Evolutionary conservation across 345 rosid species (phyloP), one percentile per base, ranked within the genome.

Genomic region (Odontarrhena argentea): DNA sequence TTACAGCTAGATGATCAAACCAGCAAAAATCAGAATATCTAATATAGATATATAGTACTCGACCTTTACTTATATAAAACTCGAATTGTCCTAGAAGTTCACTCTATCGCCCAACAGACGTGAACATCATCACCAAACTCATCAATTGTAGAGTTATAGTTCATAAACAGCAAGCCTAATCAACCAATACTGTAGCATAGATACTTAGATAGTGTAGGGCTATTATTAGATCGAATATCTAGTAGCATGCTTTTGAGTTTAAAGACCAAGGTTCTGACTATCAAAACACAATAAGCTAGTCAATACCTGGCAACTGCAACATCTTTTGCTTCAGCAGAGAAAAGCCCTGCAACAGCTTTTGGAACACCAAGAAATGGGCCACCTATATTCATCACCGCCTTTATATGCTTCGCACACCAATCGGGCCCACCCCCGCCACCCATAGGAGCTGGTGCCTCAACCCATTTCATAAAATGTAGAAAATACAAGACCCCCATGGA

Each of bases 391-490:
- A 94, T 73, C 68, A 94, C 89, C 3, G 99, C 87, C 73, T 91
- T 94, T 58, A 94, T 89, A 86, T 94, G 78, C 80, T 87, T 94
- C 0, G 97, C 74, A 60, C 99, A 94, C 99, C 97, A 94, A 71
- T 81, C 88, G 9, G 91, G 81, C 47, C 96, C 99, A 34, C 99
- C 97, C 0, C 96, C 97, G 22, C 96, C 99, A 22, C 99, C 99
- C 88, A 87, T 77, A 14, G 97, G 97, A 81, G 89, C 86, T 24
- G 99, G 99, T 71, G 93, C 85, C 82, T 94, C 99, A 5, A 94
- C 97, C 99, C 99, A 94, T 76, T 94, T 94, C 96, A 94, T 88
- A 73, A 94, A 94, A 74, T 94, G 99, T 30, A 87, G 81, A 67
- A 94, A 87, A 78, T 91, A 91, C 65, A 88, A 70, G 66, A 76